Evolutionary conservation across 2,329 filamentous ascomycete species (phyloP), one percentile per base, ranked within the genome.

Genomic region (Botrytis elliptica): DNA sequence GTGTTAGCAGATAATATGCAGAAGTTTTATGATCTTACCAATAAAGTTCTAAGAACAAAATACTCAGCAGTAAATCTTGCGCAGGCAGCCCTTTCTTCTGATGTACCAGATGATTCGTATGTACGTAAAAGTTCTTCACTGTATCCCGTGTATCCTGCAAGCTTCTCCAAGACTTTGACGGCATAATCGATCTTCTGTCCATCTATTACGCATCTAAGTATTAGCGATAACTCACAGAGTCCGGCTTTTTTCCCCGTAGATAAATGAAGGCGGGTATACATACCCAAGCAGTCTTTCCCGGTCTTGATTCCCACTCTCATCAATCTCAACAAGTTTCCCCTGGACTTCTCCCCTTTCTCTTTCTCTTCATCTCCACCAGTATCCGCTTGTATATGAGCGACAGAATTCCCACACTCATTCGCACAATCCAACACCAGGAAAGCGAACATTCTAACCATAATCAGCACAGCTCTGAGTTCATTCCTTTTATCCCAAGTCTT

Each of bases 301-400:
- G 90, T 86, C 80, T 91, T 93, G 73, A 97, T 83, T 18, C 90
- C 90, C 77, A 93, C 83, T 78, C 88, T 90, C 79, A 93, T 84
- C 33, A 93, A 81, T 72, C 92, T 88, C 44, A 89, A 80, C 25
- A 86, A 79, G 75, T 86, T 84, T 57, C 79, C 81, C 63, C 78
- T 75, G 29, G 71, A 77, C 33, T 79, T 77, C 64, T 78, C 77
- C 62, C 79, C 74, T 75, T 76, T 74, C 73, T 82, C 33, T 8
- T 44, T 68, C 12, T 42, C 25, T 52, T 44, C 5, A 16, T 25
- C n/a, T 29, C 38, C 9, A 14, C 5, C n/a, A n/a, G 49, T 25
- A 25, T 10, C 36, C 3, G 29, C 25, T 12, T 42, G 49, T 9
- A 44, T 10, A 10, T 57, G 16, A 33, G 49, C 36, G 1, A n/a